Percentiles rank a stretch among this genome's conserved stretches.
Evolutionary conservation across 176 grass and related monocot species (phyloP).

Genomic region (Microstegium vimineum): DNA sequence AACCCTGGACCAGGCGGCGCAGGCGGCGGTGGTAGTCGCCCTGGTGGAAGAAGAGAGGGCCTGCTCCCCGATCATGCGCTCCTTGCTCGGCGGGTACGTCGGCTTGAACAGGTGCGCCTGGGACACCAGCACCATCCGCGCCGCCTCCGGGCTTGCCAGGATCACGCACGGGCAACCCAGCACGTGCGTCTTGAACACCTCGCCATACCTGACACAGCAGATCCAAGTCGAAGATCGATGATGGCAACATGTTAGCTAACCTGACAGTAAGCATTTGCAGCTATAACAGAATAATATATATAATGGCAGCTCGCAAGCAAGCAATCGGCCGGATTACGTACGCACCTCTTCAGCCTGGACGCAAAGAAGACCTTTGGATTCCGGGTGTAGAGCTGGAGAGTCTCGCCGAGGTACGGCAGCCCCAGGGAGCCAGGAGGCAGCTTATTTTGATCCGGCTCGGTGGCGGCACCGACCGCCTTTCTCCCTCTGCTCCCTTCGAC

Average conservation of each 20-base stretch:
- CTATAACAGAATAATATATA: background rate
- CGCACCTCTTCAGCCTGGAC: conserved; percentile 45
- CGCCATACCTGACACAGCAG: conserved; percentile 33
- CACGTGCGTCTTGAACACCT: conserved; percentile 60
- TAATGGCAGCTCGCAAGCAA: background rate
- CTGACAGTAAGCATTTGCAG: background rate
- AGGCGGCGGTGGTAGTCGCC: conserved; percentile 57
- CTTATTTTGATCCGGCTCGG: background rate
- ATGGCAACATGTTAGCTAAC: background rate
- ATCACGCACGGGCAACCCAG: conserved; percentile 71
- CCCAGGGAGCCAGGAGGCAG: conserved; percentile 60
- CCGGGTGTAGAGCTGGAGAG: conserved; percentile 55
- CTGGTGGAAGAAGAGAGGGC: conserved; percentile 73
- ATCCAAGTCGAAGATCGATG: background rate
- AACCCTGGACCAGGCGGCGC: conserved; percentile 39
- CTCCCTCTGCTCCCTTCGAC: background rate
- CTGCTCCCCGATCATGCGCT: conserved; percentile 49
- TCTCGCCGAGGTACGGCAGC: conserved; percentile 56
- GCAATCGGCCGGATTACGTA: background rate
- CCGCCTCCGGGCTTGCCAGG: conserved; percentile 58
- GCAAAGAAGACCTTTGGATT: conserved; percentile 54
- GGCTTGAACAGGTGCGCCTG: conserved; percentile 59
- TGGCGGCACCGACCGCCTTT: background rate
- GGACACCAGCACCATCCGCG: conserved; percentile 55
- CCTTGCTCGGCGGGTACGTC: conserved; percentile 73